Conservation (phyloP, 179 eudicot species). For the Camellia oleifera region DNA sequence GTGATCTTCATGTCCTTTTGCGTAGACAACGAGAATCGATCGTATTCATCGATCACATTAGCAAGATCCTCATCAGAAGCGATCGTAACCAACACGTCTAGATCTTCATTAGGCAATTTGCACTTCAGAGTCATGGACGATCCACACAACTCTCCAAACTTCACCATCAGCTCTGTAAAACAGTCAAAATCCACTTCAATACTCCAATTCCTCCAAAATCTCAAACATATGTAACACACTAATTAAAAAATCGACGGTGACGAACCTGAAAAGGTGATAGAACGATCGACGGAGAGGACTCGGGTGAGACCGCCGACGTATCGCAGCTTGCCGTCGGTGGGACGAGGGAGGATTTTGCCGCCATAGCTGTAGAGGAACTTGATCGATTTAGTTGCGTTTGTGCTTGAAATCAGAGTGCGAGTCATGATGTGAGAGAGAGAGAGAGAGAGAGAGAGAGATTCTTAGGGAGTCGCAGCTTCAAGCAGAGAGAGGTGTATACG, state of each 20-base stretch:
- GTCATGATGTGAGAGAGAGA: slow-evolving; percentile 9
- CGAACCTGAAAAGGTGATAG: slow-evolving; percentile 52
- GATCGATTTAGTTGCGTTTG: slow-evolving; percentile 11
- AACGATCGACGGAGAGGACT: slow-evolving; percentile 60
- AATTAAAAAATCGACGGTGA: not conserved
- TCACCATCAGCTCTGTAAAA: slow-evolving; percentile 52
- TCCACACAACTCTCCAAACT: slow-evolving; percentile 60
- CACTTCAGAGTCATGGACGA: slow-evolving; percentile 47
- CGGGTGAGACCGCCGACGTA: slow-evolving; percentile 77
- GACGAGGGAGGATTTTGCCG: slow-evolving; percentile 73
- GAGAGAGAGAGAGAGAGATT: not conserved
- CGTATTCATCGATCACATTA: slow-evolving; percentile 61
- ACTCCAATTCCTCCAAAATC: not conserved
- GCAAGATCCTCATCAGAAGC: slow-evolving; percentile 63
- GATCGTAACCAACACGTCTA: slow-evolving; percentile 61
- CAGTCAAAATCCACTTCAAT: not conserved
- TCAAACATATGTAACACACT: not conserved
- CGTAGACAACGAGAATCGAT: slow-evolving; percentile 30
- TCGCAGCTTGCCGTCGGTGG: slow-evolving; percentile 55
- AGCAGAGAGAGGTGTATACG: not conserved
- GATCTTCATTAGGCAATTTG: slow-evolving; percentile 68
- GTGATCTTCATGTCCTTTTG: slow-evolving; percentile 46
- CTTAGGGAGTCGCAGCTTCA: not conserved
- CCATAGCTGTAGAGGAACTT: slow-evolving; percentile 77
- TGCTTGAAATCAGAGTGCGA: not conserved